Evolutionary conservation across 2,329 filamentous ascomycete species (phyloP).

Genomic region (Teratosphaeriaceae sp.): DNA sequence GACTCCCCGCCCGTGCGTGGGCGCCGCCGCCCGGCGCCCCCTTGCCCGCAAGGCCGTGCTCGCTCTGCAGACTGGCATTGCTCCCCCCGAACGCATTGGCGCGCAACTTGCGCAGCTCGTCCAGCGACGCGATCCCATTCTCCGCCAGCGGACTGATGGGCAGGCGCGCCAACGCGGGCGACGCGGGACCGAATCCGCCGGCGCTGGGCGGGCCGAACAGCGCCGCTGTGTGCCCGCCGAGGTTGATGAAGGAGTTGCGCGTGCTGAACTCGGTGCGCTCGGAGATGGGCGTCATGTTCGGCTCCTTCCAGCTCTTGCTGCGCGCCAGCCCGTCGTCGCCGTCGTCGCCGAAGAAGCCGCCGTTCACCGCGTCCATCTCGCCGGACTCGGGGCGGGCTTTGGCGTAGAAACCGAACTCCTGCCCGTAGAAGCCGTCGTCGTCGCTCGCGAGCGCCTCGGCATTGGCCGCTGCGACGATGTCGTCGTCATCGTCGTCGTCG

Average conservation of each 20-base stretch:
- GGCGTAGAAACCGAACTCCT: slow-evolving; percentile 95
- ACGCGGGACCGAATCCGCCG: slow-evolving; percentile 59
- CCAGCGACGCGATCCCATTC: slow-evolving; percentile 21
- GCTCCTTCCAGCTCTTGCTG: slow-evolving; percentile 73
- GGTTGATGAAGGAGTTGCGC: slow-evolving; percentile 72
- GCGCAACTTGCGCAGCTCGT: slow-evolving; percentile 33
- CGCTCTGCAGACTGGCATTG: slow-evolving; percentile 61
- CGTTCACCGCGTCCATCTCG: slow-evolving; percentile 58
- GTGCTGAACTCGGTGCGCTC: slow-evolving; percentile 95
- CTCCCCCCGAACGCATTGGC: slow-evolving; percentile 57
- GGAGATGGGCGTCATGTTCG: slow-evolving; percentile 91
- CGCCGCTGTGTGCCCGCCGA: slow-evolving; percentile 56
- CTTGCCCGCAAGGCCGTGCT: neutral
- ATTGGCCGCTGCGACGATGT: slow-evolving; percentile 91
- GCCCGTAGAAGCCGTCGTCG: slow-evolving; percentile 87
- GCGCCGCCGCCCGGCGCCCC: neutral
- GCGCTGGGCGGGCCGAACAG: slow-evolving; percentile 42
- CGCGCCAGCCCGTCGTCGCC: slow-evolving; percentile 57
- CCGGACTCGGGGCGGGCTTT: slow-evolving; percentile 36
- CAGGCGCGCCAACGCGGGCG: slow-evolving; percentile 66
- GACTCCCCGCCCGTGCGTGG: slow-evolving; percentile 10
- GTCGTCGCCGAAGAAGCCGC: slow-evolving; percentile 81
- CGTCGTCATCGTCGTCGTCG: slow-evolving; percentile 57
- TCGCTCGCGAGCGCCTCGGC: slow-evolving; percentile 89
- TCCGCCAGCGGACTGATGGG: slow-evolving; percentile 18